Evolutionary conservation across 768 basidiomycete species (phyloP).

Genomic region (Rhodocollybia butyracea): DNA sequence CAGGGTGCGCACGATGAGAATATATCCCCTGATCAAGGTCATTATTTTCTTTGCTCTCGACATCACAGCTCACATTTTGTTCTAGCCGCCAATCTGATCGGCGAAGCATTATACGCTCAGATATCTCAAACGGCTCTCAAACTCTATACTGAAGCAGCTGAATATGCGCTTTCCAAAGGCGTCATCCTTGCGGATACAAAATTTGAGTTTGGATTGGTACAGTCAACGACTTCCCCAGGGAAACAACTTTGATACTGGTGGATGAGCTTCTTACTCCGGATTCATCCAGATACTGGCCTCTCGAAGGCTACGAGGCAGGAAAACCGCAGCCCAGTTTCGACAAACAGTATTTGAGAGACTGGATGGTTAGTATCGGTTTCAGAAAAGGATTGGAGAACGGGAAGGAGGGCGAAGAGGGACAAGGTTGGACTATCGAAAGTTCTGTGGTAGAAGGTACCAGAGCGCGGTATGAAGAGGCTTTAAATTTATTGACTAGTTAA

Average conservation of each 20-base stretch:
- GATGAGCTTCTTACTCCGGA: constrained; percentile 98
- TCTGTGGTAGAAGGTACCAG: constrained; percentile 75
- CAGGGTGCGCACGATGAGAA: constrained; percentile 96
- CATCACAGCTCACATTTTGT: neutral
- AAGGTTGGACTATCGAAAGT: constrained; percentile 78
- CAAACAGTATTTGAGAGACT: constrained; percentile 94
- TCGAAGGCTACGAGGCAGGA: constrained; percentile 68
- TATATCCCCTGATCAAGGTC: constrained; percentile 80
- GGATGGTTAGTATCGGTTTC: constrained; percentile 74
- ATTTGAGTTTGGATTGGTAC: constrained; percentile 92
- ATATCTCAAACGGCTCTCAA: constrained; percentile 60
- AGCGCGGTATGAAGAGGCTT: constrained; percentile 76
- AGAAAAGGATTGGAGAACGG: constrained; percentile 77
- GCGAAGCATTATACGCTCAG: constrained; percentile 56
- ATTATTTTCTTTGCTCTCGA: neutral
- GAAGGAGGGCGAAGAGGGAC: constrained; percentile 56
- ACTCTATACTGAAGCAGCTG: constrained; percentile 73
- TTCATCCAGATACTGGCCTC: constrained; percentile 96
- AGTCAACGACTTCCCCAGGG: constrained; percentile 24
- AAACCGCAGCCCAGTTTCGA: constrained; percentile 87
- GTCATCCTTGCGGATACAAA: constrained; percentile 98
- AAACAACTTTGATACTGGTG: constrained; percentile 70
- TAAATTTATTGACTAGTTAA: constrained; percentile 46
- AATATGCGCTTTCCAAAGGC: constrained; percentile 68
- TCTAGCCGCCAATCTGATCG: constrained; percentile 64